A percentile compares a stretch with the other conserved stretches of the same genome.
Conservation (phyloP, 305 asterid species). For the Withania somnifera region DNA sequence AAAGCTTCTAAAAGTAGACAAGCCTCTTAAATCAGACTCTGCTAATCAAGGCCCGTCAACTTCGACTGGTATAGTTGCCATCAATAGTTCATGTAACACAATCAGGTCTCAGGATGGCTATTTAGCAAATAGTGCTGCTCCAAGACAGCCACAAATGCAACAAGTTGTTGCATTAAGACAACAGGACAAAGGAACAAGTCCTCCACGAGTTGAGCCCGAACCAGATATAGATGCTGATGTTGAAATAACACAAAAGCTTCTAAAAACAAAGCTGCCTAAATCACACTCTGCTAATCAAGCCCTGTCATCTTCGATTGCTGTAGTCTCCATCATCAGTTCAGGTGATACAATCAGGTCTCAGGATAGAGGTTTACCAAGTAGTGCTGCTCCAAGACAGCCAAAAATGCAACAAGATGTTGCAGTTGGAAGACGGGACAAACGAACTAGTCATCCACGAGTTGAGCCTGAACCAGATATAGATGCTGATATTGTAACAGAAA, state of each 20-base stretch:
- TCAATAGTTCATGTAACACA: neutral
- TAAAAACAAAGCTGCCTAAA: neutral
- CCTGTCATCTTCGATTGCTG: too few relatives aligned
- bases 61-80: neutral
- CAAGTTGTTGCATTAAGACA: neutral
- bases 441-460: too few relatives aligned
- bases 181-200: constrained; percentile 12
- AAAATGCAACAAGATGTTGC: too few relatives aligned
- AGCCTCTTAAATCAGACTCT: neutral
- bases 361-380: too few relatives aligned
- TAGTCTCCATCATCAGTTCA: too few relatives aligned
- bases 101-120: neutral
- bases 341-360: too few relatives aligned
- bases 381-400: too few relatives aligned
- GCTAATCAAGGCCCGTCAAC: neutral
- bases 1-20: neutral
- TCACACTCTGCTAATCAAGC: neutral
- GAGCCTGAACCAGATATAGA: neutral
- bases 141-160: neutral
- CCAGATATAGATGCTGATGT: neutral
- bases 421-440: too few relatives aligned
- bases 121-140: neutral
- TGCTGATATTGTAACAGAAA: constrained; percentile 12
- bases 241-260: neutral
- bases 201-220: constrained; percentile 7